Evolutionary conservation across 768 basidiomycete genomes (phyloP).

Genomic region (Serendipita indica): DNA sequence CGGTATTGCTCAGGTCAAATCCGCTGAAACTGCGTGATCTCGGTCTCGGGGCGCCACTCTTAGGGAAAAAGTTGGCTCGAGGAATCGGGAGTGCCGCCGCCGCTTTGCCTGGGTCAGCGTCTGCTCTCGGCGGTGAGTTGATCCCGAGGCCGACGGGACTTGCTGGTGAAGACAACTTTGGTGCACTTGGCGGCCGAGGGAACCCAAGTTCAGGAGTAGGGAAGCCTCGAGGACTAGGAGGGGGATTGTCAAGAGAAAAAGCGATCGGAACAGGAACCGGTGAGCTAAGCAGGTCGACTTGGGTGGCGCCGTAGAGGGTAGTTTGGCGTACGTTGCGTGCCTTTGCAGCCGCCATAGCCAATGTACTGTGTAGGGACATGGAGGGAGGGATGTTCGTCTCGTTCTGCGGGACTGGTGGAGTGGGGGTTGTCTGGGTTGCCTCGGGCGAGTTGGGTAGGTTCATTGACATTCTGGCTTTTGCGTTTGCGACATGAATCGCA

Average conservation of each 20-base stretch:
- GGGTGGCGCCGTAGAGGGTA: constrained; percentile 10
- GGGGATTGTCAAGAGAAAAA: constrained; percentile 9
- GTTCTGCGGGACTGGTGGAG: too few species aligned
- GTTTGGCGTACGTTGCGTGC: background rate
- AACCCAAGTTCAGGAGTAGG: background rate
- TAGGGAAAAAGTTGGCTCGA: constrained; percentile 50
- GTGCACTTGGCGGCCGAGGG: background rate
- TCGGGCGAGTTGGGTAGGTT: background rate
- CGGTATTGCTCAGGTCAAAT: constrained; percentile 22
- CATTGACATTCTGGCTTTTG: background rate
- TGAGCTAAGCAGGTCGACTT: constrained; percentile 10
- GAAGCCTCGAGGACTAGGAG: constrained; percentile 6
- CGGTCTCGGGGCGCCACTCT: constrained; percentile 33
- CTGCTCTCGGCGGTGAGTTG: background rate
- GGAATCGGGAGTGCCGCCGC: constrained; percentile 23
- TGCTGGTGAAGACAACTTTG: background rate
- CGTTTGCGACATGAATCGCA: constrained; percentile 2
- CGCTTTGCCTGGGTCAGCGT: background rate
- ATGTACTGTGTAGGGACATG: constrained; percentile 6
- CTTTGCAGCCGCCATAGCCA: constrained; percentile 10
- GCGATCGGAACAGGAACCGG: constrained; percentile 14
- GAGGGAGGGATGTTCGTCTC: background rate
- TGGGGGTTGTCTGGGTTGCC: background rate
- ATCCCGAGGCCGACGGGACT: constrained; percentile 8
- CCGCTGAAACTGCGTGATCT: constrained; percentile 65